phyloP scores from a whole-genome alignment of 345 rosid genomes.

The Kandelia obovata region DNA sequence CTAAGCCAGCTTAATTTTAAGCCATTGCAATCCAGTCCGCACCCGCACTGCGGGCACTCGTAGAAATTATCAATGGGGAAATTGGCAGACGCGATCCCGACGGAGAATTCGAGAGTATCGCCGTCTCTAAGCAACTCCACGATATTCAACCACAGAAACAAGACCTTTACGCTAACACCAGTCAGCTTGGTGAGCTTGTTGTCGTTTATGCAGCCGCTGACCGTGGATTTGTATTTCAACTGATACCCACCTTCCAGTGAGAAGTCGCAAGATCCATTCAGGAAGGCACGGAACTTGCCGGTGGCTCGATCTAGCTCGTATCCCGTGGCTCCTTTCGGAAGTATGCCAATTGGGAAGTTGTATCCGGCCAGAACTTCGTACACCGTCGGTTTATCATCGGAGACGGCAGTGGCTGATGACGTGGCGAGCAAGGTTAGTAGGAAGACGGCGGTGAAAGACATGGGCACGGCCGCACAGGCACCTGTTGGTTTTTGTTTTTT shows the following conservation, averaged over 20 bases:
- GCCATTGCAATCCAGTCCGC: constrained; percentile 69
- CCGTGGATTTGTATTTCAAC: constrained; percentile 62
- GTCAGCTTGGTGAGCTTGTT: constrained; percentile 51
- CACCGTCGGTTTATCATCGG: constrained; percentile 36
- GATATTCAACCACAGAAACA: constrained; percentile 90
- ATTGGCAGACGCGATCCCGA: constrained; percentile 81
- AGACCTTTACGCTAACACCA: constrained; percentile 83
- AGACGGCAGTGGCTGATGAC: constrained; percentile 9
- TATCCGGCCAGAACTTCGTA: constrained; percentile 66
- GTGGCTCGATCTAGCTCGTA: constrained; percentile 69
- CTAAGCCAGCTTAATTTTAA: constrained; percentile 34
- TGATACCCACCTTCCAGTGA: constrained; percentile 86
- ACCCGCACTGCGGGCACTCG: constrained; percentile 89
- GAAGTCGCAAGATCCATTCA: constrained; percentile 70
- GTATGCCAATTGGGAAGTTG: constrained; percentile 78
- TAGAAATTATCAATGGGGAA: constrained; percentile 76
- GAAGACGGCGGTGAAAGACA: constrained; percentile 19
- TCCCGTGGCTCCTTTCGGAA: constrained; percentile 59
- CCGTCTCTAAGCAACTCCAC: constrained; percentile 70
- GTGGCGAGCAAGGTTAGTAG: constrained; percentile 18
- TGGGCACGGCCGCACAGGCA: not conserved
- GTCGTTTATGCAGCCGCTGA: constrained; percentile 66
- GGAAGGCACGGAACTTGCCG: constrained; percentile 57
- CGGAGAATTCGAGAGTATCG: constrained; percentile 70
- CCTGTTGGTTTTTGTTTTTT: too few relatives aligned